Evolutionary conservation across 1,284 basidiomycete species (phyloP).

Genomic region (Calocybe gambosa): DNA sequence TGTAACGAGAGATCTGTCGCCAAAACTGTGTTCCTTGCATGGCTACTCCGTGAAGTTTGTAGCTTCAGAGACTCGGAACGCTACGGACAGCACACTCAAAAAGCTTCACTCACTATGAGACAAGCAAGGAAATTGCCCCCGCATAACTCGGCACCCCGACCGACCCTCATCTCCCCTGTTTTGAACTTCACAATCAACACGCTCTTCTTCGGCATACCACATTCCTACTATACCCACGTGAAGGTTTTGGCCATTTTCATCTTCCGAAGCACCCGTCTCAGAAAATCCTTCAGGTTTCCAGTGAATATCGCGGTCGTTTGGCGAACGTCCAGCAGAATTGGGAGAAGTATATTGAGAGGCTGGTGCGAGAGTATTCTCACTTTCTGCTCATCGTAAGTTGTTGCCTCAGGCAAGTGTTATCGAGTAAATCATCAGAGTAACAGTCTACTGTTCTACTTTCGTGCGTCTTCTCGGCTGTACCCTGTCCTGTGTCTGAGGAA

Average conservation of each 20-base stretch:
- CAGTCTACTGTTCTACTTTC: slow-evolving; percentile 55
- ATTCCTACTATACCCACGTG: slow-evolving; percentile 44
- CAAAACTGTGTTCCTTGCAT: slow-evolving; percentile 38
- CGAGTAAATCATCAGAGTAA: slow-evolving; percentile 1
- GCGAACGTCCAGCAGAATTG: slow-evolving; percentile 41
- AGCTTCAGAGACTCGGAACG: slow-evolving; percentile 40
- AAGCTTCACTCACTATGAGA: slow-evolving; percentile 24
- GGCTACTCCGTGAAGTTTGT: slow-evolving; percentile 43
- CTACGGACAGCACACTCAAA: slow-evolving; percentile 36
- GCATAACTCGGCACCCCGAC: slow-evolving; percentile 16
- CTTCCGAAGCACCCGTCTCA: neutral
- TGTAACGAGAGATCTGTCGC: slow-evolving; percentile 27
- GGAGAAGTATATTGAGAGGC: slow-evolving; percentile 40
- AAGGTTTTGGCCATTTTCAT: slow-evolving; percentile 22
- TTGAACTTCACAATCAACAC: slow-evolving; percentile 33
- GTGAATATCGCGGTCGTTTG: slow-evolving; percentile 44
- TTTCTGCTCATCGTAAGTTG: slow-evolving; percentile 45
- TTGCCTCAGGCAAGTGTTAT: slow-evolving; percentile 6
- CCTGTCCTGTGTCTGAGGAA: neutral
- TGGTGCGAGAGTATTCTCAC: slow-evolving; percentile 48
- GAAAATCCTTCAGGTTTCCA: slow-evolving; percentile 24
- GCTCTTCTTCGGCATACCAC: slow-evolving; percentile 47
- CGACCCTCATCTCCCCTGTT: slow-evolving; percentile 21
- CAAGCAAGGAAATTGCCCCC: slow-evolving; percentile 15
- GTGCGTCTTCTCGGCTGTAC: slow-evolving; percentile 25